Evolutionary conservation across 345 rosid genomes (phyloP).

Genomic region (Raphanus sativus): DNA sequence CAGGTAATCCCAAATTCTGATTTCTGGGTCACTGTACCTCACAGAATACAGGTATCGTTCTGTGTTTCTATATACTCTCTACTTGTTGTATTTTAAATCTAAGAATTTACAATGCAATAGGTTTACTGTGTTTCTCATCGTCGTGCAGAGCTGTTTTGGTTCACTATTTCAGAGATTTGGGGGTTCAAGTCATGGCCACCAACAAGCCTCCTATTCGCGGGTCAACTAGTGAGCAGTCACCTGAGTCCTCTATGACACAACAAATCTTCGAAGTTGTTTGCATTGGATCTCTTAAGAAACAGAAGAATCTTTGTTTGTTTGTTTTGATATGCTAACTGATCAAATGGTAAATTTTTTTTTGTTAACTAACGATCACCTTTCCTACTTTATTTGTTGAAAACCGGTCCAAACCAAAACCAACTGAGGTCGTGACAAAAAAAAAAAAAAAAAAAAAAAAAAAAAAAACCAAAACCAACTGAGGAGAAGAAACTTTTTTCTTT

Average conservation of each 20-base stretch:
- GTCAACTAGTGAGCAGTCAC: slow-evolving; percentile 53
- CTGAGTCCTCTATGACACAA: slow-evolving; percentile 21
- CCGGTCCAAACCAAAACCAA: too few relatives aligned
- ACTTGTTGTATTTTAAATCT: neutral
- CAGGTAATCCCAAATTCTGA: slow-evolving; percentile 84
- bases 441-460: too few relatives aligned
- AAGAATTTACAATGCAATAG: neutral
- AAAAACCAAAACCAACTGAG: too few relatives aligned
- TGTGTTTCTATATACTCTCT: slow-evolving; percentile 7
- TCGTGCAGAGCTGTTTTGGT: slow-evolving; percentile 56
- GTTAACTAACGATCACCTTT: too few relatives aligned
- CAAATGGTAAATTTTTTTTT: too few relatives aligned
- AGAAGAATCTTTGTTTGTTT: neutral
- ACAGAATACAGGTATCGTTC: slow-evolving; percentile 61
- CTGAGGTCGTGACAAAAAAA: too few relatives aligned
- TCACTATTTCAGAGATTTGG: slow-evolving; percentile 54
- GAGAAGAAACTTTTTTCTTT: too few relatives aligned
- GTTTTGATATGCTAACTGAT: too few relatives aligned
- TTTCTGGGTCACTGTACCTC: slow-evolving; percentile 78
- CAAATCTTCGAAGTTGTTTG: neutral
- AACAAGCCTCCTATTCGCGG: slow-evolving; percentile 63
- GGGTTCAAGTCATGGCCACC: slow-evolving; percentile 62
- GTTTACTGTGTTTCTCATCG: neutral
- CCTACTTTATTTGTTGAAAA: too few relatives aligned
- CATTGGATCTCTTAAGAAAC: neutral